These are phyloP conservation scores for Calocybe cyanea DNA, from an alignment of 768 basidiomycete genomes.

Conservation along the genomic window DNA sequence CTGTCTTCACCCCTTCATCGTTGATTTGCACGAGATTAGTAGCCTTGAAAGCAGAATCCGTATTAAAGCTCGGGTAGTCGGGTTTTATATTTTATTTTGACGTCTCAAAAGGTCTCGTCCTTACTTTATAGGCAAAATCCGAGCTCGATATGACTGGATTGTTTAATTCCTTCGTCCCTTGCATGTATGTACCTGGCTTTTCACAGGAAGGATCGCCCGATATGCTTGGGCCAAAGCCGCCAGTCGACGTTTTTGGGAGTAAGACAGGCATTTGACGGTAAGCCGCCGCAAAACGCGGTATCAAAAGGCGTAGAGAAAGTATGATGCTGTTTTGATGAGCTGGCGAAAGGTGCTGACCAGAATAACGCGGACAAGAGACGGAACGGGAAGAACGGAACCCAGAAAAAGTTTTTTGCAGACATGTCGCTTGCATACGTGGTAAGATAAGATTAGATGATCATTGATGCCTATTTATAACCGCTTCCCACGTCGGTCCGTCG, in stretches of 20 bases:
- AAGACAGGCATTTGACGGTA: too few species aligned
- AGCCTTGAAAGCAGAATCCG: slow-evolving; percentile 31
- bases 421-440: background rate
- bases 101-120: slow-evolving; percentile 11
- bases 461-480: background rate
- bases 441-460: background rate
- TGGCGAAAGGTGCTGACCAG: too few species aligned
- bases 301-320: background rate
- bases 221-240: too few species aligned
- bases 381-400: too few species aligned
- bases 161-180: slow-evolving; percentile 17
- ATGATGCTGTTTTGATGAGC: too few species aligned
- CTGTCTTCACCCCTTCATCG: slow-evolving; percentile 54
- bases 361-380: too few species aligned
- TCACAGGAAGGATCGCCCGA: slow-evolving; percentile 16
- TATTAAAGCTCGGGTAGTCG: too few species aligned
- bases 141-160: slow-evolving; percentile 64
- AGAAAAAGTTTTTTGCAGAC: too few species aligned
- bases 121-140: slow-evolving; percentile 54
- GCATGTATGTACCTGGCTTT: slow-evolving; percentile 21
- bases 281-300: background rate
- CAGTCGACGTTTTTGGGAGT: too few species aligned
- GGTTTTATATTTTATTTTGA: too few species aligned
- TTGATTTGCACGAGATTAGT: slow-evolving; percentile 59
- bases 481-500: too few species aligned